A percentile compares a stretch with the other conserved stretches of the same genome.
Evolutionary conservation across 2,329 filamentous ascomycete genomes (phyloP).

Genomic region (Tolypocladium cylindrosporum): DNA sequence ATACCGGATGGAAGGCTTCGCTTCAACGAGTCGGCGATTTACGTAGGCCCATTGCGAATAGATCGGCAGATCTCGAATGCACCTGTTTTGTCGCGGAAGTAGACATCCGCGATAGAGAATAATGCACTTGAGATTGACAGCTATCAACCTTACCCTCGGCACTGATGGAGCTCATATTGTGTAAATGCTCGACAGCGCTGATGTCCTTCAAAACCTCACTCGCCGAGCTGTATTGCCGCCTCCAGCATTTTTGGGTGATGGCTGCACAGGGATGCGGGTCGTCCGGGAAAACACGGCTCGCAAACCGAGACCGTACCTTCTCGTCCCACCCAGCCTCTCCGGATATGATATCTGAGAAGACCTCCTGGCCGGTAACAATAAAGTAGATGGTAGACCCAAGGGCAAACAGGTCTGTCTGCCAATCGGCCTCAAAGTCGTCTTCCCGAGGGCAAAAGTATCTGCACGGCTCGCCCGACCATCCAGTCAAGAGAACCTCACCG

Average conservation of each 20-base stretch:
- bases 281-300: constrained; percentile 4
- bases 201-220: constrained; percentile 2
- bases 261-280: constrained; percentile 1
- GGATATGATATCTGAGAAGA: constrained; percentile 9
- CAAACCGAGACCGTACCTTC: constrained; percentile 6
- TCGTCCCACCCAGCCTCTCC: constrained; percentile 8
- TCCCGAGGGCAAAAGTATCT: constrained; percentile 7
- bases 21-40: no score
- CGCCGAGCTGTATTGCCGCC: constrained; percentile 1
- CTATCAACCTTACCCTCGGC: no score
- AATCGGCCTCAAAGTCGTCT: constrained; percentile 2
- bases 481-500: constrained; percentile 3
- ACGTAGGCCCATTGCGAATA: no score
- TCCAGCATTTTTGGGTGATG: constrained; percentile 3
- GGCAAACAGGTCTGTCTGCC: constrained; percentile 11
- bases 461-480: neutral
- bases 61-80: no score
- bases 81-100: no score
- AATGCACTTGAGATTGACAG: no score
- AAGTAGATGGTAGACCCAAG: constrained; percentile 11
- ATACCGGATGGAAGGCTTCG: no score
- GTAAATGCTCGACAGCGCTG: neutral
- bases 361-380: constrained; percentile 7
- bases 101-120: no score
- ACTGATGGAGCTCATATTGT: no score